Conservation (phyloP, 2,329 filamentous ascomycete genomes). For the Phyllosticta citriasiana region DNA sequence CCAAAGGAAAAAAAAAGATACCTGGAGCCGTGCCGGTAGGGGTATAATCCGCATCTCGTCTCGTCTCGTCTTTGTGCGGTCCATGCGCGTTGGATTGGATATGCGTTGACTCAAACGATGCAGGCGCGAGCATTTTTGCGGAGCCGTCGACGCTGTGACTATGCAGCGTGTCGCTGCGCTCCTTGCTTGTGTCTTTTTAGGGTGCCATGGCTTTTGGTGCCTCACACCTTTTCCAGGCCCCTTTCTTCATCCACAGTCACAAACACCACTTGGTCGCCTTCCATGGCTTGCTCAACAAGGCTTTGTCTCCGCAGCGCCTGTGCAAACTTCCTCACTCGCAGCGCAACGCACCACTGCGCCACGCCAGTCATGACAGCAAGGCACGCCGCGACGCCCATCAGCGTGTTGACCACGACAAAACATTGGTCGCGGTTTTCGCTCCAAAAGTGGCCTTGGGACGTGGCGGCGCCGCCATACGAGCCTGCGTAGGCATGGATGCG, state of each 20-base stretch:
- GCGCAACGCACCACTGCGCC: conserved; percentile 26
- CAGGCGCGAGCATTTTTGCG: background rate
- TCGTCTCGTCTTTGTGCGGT: background rate
- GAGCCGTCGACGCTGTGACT: background rate
- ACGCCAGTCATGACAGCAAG: conserved; percentile 19
- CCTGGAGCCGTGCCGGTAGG: background rate
- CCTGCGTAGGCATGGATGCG: conserved; percentile 13
- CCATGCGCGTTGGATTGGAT: background rate
- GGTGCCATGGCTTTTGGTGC: background rate
- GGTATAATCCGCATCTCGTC: background rate
- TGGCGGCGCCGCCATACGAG: conserved; percentile 15
- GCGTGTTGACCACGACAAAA: conserved; percentile 16
- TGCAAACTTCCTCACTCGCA: conserved; percentile 21
- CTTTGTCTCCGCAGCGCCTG: conserved; percentile 12
- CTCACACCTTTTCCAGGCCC: background rate
- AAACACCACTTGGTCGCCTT: background rate
- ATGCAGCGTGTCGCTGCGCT: background rate
- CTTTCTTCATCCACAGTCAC: background rate
- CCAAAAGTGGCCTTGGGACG: conserved; percentile 14
- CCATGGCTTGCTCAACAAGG: background rate
- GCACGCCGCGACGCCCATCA: conserved; percentile 18
- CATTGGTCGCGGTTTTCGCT: conserved; percentile 21
- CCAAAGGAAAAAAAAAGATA: background rate
- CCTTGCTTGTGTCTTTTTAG: background rate
- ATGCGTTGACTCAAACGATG: background rate